These are phyloP conservation scores for Grigorovia jiainica DNA, from an alignment of 805 yeast species.

Conservation along the genomic window DNA sequence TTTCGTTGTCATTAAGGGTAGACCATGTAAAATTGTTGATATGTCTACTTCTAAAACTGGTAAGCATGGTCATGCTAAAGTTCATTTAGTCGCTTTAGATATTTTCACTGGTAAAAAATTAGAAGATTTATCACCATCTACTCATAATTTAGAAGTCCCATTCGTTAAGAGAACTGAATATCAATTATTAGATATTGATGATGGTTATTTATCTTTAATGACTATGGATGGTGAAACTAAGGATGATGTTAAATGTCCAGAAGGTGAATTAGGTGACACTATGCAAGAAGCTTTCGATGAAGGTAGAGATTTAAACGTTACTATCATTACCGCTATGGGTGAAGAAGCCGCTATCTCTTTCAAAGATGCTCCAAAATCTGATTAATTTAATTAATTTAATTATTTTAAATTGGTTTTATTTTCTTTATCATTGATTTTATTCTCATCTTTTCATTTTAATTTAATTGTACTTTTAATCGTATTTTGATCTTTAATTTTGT, in stretches of 20 bases:
- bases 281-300: conserved; percentile 90
- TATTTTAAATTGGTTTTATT: not conserved
- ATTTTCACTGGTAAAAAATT: conserved; percentile 98
- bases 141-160: conserved; percentile 99
- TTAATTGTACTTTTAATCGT: not conserved
- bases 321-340: conserved; percentile 96
- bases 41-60: conserved; percentile 99
- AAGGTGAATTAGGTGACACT: conserved; percentile 93
- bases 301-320: conserved; percentile 94
- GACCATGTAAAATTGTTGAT: conserved; percentile 99
- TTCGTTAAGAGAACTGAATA: conserved; percentile 90
- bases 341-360: conserved; percentile 91
- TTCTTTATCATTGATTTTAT: not conserved
- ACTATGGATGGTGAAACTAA: conserved; percentile 96
- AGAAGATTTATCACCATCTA: conserved; percentile 99
- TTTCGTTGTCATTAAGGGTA: conserved; percentile 94
- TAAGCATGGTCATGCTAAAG: conserved; percentile 99
- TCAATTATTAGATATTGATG: conserved; percentile 97
- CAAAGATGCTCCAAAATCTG: conserved; percentile 99
- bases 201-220: conserved; percentile 95
- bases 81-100: conserved; percentile 97
- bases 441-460: not conserved
- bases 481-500: not conserved
- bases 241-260: conserved; percentile 98
- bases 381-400: not conserved